Conservation (phyloP, 2,329 filamentous ascomycete species). For the Hypoxylon sp. region DNA sequence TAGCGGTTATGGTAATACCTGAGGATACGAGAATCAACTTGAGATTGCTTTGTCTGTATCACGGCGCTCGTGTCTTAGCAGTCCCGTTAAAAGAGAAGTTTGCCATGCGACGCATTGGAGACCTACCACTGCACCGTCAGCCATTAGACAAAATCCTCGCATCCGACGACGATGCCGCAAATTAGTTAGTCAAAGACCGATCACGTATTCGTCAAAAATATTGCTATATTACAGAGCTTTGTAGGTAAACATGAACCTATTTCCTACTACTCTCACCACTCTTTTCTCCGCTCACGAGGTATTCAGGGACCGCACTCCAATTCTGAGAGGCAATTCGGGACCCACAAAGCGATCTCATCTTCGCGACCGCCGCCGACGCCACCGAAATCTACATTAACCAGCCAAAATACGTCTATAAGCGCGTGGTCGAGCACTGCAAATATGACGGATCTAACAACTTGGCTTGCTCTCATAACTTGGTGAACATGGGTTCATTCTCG, state of each 20-base stretch:
- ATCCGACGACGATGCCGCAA: neutral
- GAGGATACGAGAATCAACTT: too few species aligned
- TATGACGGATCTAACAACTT: too few species aligned
- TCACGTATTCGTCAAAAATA: neutral
- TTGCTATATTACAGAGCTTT: neutral
- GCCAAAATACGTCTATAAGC: neutral
- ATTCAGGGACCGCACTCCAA: neutral
- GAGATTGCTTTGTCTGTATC: too few species aligned
- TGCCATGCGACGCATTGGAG: neutral
- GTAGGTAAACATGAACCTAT: neutral
- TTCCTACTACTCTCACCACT: neutral
- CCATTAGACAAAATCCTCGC: neutral
- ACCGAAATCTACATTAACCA: neutral
- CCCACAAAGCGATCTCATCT: neutral
- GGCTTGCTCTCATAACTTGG: too few species aligned
- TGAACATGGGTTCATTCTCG: too few species aligned
- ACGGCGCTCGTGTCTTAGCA: neutral
- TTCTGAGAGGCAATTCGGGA: neutral
- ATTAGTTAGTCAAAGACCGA: neutral
- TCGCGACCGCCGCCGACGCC: neutral
- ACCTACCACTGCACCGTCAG: neutral
- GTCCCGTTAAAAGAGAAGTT: neutral
- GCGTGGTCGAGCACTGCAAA: neutral
- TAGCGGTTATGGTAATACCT: too few species aligned
- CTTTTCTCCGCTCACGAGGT: neutral